These are phyloP conservation scores for Arctostaphylos glauca DNA, from an alignment of 148 eudicot species.

Conservation along the genomic window DNA sequence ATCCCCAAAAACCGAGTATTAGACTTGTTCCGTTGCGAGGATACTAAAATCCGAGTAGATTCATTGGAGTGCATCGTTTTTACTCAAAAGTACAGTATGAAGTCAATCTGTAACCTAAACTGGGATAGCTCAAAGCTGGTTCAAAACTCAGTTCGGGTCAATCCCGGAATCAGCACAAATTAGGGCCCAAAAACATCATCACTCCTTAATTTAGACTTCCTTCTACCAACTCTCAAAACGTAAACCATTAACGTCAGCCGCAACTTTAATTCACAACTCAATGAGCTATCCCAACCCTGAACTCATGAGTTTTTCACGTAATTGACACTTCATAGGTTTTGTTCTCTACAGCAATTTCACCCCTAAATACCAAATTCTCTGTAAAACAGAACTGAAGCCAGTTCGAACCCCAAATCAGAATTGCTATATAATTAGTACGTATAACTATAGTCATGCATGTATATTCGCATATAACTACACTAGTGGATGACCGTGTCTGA, in stretches of 20 bases:
- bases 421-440: background rate
- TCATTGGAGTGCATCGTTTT: background rate
- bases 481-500: too few species aligned
- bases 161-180: too few species aligned
- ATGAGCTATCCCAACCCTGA: background rate
- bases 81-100: background rate
- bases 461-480: too few species aligned
- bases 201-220: too few species aligned
- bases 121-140: background rate
- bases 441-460: background rate
- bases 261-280: background rate
- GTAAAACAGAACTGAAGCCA: background rate
- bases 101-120: background rate
- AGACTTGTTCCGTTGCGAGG: too few species aligned
- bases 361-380: background rate
- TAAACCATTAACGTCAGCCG: background rate
- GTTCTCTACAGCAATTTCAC: background rate
- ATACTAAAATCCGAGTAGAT: too few species aligned
- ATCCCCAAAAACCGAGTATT: slow-evolving; percentile 24
- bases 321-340: background rate
- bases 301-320: background rate
- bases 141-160: too few species aligned
- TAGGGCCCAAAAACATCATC: too few species aligned
- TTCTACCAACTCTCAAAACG: background rate
- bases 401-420: background rate